Evolutionary conservation across 2,329 filamentous ascomycete species (phyloP), one percentile per base, ranked within the genome.

Genomic region (Hypoxylon sp.): DNA sequence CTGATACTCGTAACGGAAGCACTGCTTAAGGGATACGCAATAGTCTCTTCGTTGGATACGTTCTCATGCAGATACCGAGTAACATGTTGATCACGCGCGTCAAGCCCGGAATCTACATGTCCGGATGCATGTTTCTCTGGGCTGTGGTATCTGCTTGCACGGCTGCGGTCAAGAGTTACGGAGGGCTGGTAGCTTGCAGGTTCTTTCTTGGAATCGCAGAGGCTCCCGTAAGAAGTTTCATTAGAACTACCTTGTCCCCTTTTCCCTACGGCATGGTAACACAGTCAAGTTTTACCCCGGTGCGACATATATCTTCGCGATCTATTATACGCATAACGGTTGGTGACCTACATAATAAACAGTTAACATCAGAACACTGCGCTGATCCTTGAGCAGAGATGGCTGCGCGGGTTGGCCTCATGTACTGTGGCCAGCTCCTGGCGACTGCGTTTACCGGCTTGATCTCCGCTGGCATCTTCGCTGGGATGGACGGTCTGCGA

Each of bases 391-490:
- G 10, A 2, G 15, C n/a, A 69, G 72, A 74, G 58, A 60, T 76
- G 47, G 60, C 69, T 17, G 38, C 68, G 40, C 69, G 73, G 40
- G 72, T 75, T 43, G 72, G 73, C 37, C 70, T 75, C 37, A 68
- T 77, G 26, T 77, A 77, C 55, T 70, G 70, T 3, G 72, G 70
- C 0, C 71, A 73, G 35, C 73, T 74, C 13, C 66, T 77, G 9
- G 73, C 75, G n/a, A 74, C 70, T 1, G 71, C 69, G 0, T 86
- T 88, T 60, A 83, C 83, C 65, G 84, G 85, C 6, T 75, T 87
- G 3, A 77, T 87, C 13, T 84, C 85, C 0, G 83, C 83, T 3
- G 84, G 80, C 0, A 85, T 88, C 50, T 67, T 74, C 56, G 77
- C 76, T 1, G 74, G 82, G 18, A 85, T 87, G 83, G 74, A 80